Conservation (phyloP, 306 rosid genomes). For the Dryas alaskensis region DNA sequence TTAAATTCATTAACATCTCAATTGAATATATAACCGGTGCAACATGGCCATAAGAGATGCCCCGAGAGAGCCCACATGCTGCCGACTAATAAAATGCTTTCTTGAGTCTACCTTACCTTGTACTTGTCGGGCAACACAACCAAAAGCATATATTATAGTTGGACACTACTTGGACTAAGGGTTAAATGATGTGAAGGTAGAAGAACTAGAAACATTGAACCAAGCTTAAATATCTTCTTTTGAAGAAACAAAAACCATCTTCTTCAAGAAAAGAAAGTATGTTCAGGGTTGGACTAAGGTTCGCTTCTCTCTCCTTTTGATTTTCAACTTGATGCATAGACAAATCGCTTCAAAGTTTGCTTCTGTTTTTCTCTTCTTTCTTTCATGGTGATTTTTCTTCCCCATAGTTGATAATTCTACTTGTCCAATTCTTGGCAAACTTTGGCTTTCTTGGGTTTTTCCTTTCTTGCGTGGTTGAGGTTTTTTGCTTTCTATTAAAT, state of each 20-base stretch:
- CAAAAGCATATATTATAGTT: too few relatives aligned
- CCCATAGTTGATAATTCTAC: background rate
- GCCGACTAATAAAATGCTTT: too few relatives aligned
- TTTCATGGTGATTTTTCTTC: too few relatives aligned
- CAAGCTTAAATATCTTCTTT: too few relatives aligned
- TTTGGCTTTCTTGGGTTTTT: background rate
- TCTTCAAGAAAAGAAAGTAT: background rate
- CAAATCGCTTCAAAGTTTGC: background rate
- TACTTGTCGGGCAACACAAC: too few relatives aligned
- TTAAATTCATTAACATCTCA: too few relatives aligned
- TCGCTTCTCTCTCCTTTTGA: background rate
- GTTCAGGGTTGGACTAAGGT: slow-evolving; percentile 15
- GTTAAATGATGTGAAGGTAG: background rate
- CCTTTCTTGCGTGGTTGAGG: background rate
- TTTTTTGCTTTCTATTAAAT: background rate
- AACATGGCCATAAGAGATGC: too few relatives aligned
- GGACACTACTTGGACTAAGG: too few relatives aligned
- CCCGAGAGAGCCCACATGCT: too few relatives aligned
- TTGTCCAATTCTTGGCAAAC: background rate
- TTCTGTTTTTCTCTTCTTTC: background rate
- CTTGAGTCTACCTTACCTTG: too few relatives aligned
- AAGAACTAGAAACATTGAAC: background rate
- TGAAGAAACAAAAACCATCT: background rate
- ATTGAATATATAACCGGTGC: too few relatives aligned
- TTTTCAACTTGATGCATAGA: background rate